These are phyloP conservation scores for Xylaria sp. DNA, from an alignment of 2,329 filamentous ascomycete genomes.

Conservation along the genomic window DNA sequence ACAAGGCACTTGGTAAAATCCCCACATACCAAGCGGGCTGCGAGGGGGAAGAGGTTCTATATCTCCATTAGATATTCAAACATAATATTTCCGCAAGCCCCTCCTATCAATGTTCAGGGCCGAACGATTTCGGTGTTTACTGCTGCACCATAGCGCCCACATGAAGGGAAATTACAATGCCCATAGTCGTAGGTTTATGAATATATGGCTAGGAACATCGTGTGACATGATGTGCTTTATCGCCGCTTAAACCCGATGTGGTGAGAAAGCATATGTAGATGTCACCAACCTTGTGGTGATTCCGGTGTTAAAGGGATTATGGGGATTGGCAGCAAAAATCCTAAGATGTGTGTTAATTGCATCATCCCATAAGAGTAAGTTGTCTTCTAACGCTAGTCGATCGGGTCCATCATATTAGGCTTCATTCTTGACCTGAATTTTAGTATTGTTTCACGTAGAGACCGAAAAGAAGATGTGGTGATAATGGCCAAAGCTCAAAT, in stretches of 20 bases:
- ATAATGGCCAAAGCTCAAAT: not conserved
- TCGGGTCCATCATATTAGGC: not conserved
- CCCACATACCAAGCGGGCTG: not conserved
- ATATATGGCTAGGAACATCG: not conserved
- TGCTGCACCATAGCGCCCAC: not conserved
- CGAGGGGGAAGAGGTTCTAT: not conserved
- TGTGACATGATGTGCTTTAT: not conserved
- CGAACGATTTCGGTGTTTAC: not conserved
- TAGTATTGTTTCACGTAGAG: not conserved
- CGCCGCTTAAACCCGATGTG: not conserved
- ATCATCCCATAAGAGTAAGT: not conserved
- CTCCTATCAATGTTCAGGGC: not conserved
- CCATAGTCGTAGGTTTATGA: not conserved
- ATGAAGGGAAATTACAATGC: not conserved
- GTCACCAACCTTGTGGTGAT: not conserved
- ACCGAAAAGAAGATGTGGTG: not conserved
- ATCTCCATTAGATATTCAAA: not conserved
- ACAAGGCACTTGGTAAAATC: not conserved
- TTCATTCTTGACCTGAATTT: not conserved
- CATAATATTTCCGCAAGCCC: not conserved
- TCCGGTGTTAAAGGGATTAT: not conserved
- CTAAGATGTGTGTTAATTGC: not conserved
- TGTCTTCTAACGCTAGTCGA: not conserved
- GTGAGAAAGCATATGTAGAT: not conserved
- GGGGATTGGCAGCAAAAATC: not conserved